A percentile compares a stretch with the other conserved stretches of the same genome.
Evolutionary conservation across 805 yeast species (phyloP).

Genomic region (Barnettozyma californica): DNA sequence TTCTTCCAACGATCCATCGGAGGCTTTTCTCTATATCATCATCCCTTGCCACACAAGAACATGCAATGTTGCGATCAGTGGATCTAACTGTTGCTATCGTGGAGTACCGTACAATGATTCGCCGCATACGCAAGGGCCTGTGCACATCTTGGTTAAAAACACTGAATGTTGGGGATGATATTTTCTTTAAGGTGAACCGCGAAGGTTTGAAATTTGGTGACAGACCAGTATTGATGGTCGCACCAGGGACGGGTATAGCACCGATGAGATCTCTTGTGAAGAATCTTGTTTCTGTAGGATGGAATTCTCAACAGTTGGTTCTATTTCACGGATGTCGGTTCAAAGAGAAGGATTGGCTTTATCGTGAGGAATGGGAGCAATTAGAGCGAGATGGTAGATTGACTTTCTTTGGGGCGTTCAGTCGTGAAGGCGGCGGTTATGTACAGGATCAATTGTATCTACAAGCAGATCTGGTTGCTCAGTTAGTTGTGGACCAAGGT

Average conservation of each 20-base stretch:
- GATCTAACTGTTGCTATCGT: slow-evolving; percentile 83
- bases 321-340: slow-evolving; percentile 75
- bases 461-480: slow-evolving; percentile 42
- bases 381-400: slow-evolving; percentile 33
- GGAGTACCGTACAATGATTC: slow-evolving; percentile 75
- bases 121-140: slow-evolving; percentile 71
- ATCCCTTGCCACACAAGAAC: slow-evolving; percentile 29
- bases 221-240: slow-evolving; percentile 62
- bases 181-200: slow-evolving; percentile 47
- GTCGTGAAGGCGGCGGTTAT: slow-evolving; percentile 54
- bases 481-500: slow-evolving; percentile 45
- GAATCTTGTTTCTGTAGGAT: slow-evolving; percentile 20
- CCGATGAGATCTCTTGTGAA: slow-evolving; percentile 77
- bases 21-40: slow-evolving; percentile 85
- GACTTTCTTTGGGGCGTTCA: slow-evolving; percentile 39
- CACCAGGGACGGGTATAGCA: slow-evolving; percentile 97
- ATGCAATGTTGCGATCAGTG: slow-evolving; percentile 24
- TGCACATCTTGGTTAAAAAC: slow-evolving; percentile 72
- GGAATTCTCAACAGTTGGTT: slow-evolving; percentile 31
- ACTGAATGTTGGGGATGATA: slow-evolving; percentile 40
- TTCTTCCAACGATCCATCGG: slow-evolving; percentile 75
- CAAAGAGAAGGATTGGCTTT: slow-evolving; percentile 62
- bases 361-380: slow-evolving; percentile 46
- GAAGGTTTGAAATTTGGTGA: slow-evolving; percentile 37
- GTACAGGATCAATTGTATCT: slow-evolving; percentile 71